A percentile compares a stretch with the other conserved stretches of the same genome.
Conservation (phyloP, 2,329 filamentous ascomycete species). For the Ceratocystis cacaofunesta region DNA sequence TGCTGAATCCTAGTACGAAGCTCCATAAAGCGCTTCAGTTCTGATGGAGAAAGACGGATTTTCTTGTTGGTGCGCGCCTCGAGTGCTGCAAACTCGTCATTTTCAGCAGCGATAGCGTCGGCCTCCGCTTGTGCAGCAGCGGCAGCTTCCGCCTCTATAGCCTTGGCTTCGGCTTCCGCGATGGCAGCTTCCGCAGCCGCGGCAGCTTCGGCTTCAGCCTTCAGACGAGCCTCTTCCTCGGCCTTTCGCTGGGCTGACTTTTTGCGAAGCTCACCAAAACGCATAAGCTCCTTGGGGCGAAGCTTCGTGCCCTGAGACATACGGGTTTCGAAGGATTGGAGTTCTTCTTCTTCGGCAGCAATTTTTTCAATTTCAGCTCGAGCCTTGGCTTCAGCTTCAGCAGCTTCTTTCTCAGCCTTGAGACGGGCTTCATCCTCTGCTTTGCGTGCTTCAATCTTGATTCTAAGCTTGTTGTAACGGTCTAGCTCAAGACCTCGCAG, state of each 20-base stretch:
- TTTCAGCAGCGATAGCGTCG: constrained; percentile 1
- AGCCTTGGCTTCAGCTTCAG: constrained; percentile 7
- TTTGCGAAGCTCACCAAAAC: background rate
- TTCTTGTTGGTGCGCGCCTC: background rate
- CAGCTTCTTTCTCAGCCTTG: constrained; percentile 8
- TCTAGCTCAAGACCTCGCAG: constrained; percentile 11
- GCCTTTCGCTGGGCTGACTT: background rate
- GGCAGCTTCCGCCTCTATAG: background rate
- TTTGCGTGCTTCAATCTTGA: constrained; percentile 5
- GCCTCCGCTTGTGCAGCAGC: constrained; percentile 8
- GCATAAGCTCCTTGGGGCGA: background rate
- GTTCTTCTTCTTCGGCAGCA: constrained; percentile 16
- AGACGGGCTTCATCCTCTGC: constrained; percentile 6
- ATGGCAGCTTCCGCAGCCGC: constrained; percentile 9
- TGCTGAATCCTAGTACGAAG: constrained; percentile 5
- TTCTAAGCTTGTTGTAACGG: constrained; percentile 14
- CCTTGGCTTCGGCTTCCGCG: background rate
- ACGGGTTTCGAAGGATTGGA: background rate
- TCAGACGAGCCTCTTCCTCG: background rate
- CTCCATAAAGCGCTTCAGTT: constrained; percentile 3
- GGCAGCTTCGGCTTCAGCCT: constrained; percentile 9
- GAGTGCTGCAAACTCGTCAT: constrained; percentile 8
- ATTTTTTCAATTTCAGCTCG: constrained; percentile 23
- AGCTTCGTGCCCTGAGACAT: constrained; percentile 2
- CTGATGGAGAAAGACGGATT: background rate